Percentiles rank a stretch among this genome's conserved stretches.
phyloP scores from a whole-genome alignment of 108 stramenopile species.

The Cylindrotheca closterium region DNA sequence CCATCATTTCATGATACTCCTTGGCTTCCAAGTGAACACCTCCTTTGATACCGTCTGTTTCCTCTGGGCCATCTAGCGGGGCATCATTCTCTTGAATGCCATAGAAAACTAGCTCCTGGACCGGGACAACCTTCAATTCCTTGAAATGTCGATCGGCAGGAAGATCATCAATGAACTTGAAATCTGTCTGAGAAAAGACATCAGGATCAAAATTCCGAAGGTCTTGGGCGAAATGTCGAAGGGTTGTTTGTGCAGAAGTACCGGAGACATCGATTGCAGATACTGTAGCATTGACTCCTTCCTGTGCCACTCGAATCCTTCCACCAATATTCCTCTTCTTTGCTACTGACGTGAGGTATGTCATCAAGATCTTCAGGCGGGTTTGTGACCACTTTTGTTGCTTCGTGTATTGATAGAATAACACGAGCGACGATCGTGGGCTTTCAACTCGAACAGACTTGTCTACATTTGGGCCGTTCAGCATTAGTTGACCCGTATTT shows the following conservation, averaged over 20 bases:
- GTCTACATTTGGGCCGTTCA: slow-evolving; percentile 10
- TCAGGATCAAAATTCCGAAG: slow-evolving; percentile 57
- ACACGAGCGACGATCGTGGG: slow-evolving; percentile 59
- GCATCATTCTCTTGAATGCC: slow-evolving; percentile 62
- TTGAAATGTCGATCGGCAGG: slow-evolving; percentile 83
- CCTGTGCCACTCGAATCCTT: slow-evolving; percentile 73
- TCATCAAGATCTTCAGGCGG: slow-evolving; percentile 49
- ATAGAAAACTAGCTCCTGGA: slow-evolving; percentile 91
- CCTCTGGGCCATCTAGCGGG: slow-evolving; percentile 24
- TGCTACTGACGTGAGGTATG: slow-evolving; percentile 53
- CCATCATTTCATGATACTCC: slow-evolving; percentile 84
- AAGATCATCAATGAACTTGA: slow-evolving; percentile 81
- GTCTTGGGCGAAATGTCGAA: slow-evolving; percentile 70
- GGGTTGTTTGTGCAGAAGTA: slow-evolving; percentile 40
- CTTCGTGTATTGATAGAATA: slow-evolving; percentile 82
- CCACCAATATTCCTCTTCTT: slow-evolving; percentile 64
- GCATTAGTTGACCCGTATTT: slow-evolving; percentile 34
- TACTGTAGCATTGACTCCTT: slow-evolving; percentile 82
- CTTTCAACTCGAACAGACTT: slow-evolving; percentile 23
- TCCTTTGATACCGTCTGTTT: slow-evolving; percentile 30
- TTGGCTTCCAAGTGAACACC: slow-evolving; percentile 83
- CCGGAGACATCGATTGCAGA: slow-evolving; percentile 50
- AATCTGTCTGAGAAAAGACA: slow-evolving; percentile 71
- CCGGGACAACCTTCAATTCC: slow-evolving; percentile 85
- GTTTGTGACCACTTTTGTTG: slow-evolving; percentile 39